Conservation (phyloP, 2,329 filamentous ascomycete genomes). For the Aureobasidium sp. region DNA sequence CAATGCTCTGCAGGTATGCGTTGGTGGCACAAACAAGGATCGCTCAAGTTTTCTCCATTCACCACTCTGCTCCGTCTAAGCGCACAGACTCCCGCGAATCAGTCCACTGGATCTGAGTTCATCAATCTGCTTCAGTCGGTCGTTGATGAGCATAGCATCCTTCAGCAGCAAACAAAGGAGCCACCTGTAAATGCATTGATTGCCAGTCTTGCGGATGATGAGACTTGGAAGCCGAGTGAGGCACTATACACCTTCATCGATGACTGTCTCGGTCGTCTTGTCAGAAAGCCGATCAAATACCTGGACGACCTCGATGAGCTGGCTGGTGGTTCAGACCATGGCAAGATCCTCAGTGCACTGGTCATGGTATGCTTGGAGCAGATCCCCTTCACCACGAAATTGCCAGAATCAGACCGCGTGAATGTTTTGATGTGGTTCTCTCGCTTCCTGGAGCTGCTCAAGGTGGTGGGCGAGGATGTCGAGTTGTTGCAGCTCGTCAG, state of each 20-base stretch:
- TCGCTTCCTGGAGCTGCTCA: slow-evolving; percentile 17
- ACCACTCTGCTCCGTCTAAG: slow-evolving; percentile 58
- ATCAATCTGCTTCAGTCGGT: slow-evolving; percentile 49
- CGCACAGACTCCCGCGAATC: slow-evolving; percentile 31
- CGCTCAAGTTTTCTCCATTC: slow-evolving; percentile 58
- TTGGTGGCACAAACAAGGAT: slow-evolving; percentile 73
- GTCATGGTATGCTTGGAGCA: slow-evolving; percentile 67
- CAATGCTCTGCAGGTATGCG: slow-evolving; percentile 73
- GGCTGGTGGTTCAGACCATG: slow-evolving; percentile 18
- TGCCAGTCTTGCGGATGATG: slow-evolving; percentile 31
- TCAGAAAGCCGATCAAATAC: slow-evolving; percentile 72
- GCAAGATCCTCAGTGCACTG: slow-evolving; percentile 50
- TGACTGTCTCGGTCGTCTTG: slow-evolving; percentile 69
- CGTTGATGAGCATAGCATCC: slow-evolving; percentile 56
- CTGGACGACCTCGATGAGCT: slow-evolving; percentile 58
- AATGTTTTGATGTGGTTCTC: slow-evolving; percentile 13
- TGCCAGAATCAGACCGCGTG: slow-evolving; percentile 14
- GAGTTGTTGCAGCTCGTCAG: background rate
- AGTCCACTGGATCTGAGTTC: slow-evolving; percentile 24
- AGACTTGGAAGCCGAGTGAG: slow-evolving; percentile 8
- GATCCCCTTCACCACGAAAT: slow-evolving; percentile 56
- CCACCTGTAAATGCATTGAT: slow-evolving; percentile 36
- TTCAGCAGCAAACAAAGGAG: slow-evolving; percentile 39
- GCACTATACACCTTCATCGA: slow-evolving; percentile 64
- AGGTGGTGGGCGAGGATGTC: slow-evolving; percentile 11